Base-by-base conservation (phyloP, 2,329 filamentous ascomycete genomes). In the Diaporthe citri region DNA sequence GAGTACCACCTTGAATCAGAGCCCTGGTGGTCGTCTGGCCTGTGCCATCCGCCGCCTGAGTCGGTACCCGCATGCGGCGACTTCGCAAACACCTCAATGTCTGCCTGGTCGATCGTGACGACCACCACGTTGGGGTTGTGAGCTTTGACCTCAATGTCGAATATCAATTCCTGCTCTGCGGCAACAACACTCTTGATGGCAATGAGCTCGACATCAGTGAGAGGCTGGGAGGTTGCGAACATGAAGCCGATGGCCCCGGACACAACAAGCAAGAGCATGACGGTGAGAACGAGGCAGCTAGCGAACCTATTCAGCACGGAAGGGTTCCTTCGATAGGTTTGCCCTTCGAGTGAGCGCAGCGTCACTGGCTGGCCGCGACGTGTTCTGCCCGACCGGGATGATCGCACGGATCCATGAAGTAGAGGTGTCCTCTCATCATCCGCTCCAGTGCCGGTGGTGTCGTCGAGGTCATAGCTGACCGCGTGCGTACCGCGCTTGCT, bases 1-100 rank as follows among this genome's bases (percentile, higher is more conserved):
- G 74, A 71, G 39, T 48, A 76, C 80, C 78, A 73, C 80, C 77
- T 56, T 64, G 72, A 51, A 70, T 73, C 75, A 48, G 69, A 46
- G 70, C 69, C 75, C 57, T 74, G 80, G 51, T 81, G 81, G 2
- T 79, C 78, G 56, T 83, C 78, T 41, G 87, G 86, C 76, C 83
- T 82, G 28, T 87, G 86, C 88, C 89, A 89, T 90, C 90, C 91
- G 80, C 91, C 88, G 80, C 91, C 88, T 36, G 87, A 89, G 79
- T 92, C 90, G 10, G 88, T 89, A n/a, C 94, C 94, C 17, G 96
- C 94, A 81, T 96, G 94, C 76, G 94, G 95, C 75, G 95, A 98
- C 84, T 97, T 98, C 41, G 97, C 97, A 83, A 98, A 98, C 43
- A 99, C 90, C 80, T 97, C 95, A 74, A 98, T 88, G 82, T 98